Evolutionary conservation across 495 filamentous ascomycete species (phyloP).

Genomic region (Penicillium pulvis): DNA sequence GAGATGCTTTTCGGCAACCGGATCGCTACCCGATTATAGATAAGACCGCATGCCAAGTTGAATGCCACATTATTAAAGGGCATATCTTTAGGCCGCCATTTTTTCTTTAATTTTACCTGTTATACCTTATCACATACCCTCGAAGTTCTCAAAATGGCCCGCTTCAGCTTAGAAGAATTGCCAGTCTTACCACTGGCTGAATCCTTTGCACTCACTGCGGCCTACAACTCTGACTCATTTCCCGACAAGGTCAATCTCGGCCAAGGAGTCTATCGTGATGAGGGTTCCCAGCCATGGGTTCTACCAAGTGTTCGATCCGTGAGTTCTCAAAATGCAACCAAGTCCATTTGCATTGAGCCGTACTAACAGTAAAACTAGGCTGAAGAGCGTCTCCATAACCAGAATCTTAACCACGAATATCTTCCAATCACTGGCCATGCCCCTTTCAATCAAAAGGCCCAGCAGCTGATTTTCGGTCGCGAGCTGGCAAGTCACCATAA

Average conservation of each 20-base stretch:
- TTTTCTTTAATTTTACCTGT: too few species aligned
- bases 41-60: neutral
- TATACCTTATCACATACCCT: too few species aligned
- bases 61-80: too few species aligned
- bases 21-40: neutral
- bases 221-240: constrained; percentile 10
- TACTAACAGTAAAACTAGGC: constrained; percentile 4
- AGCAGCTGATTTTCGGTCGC: neutral
- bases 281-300: constrained; percentile 8
- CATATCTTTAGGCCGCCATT: neutral
- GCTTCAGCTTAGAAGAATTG: neutral
- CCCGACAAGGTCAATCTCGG: constrained; percentile 12
- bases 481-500: neutral
- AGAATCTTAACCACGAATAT: constrained; percentile 15
- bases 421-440: constrained; percentile 8
- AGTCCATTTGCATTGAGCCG: neutral
- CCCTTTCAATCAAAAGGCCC: constrained; percentile 2
- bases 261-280: constrained; percentile 13
- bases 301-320: constrained; percentile 14
- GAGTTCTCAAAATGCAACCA: neutral
- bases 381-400: constrained; percentile 2
- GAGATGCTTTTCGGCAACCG: neutral
- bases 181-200: constrained; percentile 7
- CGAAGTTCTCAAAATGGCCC: too few species aligned
- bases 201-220: constrained; percentile 11